Base-by-base conservation (phyloP, 768 basidiomycete species). In the Boletellus ananas region DNA sequence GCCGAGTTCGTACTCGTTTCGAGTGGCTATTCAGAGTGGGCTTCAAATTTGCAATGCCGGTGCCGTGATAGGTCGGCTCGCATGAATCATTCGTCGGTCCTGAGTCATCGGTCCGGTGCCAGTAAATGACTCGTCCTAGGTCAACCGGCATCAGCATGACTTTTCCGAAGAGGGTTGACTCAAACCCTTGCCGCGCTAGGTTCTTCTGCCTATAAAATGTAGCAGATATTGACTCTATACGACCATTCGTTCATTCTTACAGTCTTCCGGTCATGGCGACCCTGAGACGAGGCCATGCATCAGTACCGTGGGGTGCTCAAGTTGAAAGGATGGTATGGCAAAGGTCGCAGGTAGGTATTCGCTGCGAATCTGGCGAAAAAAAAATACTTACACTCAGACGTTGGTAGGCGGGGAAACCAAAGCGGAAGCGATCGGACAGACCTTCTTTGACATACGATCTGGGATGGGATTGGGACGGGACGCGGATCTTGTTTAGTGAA, bases 391-490 rank as follows among this genome's bases (percentile, higher is more conserved):
- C 36, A 7, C 36, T 31, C 25, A 20, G 11, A 21, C 13, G 0
- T 33, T 11, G n/a, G n/a, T 34, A 63, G 59, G 4, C 11, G 17
- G 57, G 57, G 37, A 54, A 41, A 43, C 62, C 57, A 27, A 54
- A 37, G n/a, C 54, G 45, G 10, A 41, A 27, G n/a, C 49, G 55
- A 38, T 29, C 12, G 10, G 35, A 57, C 11, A 54, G 47, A 34
- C 62, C 57, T 13, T 17, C 41, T 2, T 48, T 62, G 43, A 38
- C 21, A 17, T 23, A 57, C 4, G 63, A 63, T 33, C 36, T 39
- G 13, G 59, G 55, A 29, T 63, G 62, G 59, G 57, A 64, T 27
- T 64, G 62, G 62, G 62, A 64, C 12, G 59, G 54, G 38, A 43
- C 33, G 11, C 54, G 29, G 21, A 10, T 64, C 38, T 14, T 50